A percentile compares a stretch with the other conserved stretches of the same genome.
These are phyloP conservation scores for Botrytis squamosa DNA, from an alignment of 2,329 filamentous ascomycete genomes.

Conservation along the genomic window DNA sequence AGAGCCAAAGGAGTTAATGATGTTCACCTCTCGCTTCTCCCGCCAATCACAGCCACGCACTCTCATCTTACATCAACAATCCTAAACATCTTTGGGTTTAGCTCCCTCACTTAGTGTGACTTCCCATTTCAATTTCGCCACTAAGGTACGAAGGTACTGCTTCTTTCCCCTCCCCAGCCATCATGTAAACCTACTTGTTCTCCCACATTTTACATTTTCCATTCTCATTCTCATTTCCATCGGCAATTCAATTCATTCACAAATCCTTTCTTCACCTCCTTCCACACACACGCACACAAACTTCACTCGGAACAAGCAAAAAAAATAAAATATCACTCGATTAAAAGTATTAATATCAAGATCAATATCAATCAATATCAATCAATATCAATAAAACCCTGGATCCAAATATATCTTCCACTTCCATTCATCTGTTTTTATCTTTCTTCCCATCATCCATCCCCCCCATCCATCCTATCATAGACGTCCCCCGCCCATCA, in stretches of 20 bases:
- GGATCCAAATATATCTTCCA: neutral
- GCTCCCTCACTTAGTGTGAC: neutral
- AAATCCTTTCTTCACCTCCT: neutral
- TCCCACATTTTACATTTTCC: conserved; percentile 12
- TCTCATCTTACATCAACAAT: neutral
- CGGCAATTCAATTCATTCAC: conserved; percentile 4
- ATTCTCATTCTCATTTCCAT: conserved; percentile 2
- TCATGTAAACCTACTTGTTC: conserved; percentile 16
- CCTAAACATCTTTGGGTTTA: neutral
- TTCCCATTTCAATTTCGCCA: conserved; percentile 11
- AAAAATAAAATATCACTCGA: neutral
- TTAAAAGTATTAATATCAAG: neutral
- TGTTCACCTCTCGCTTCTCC: neutral
- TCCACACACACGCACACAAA: neutral
- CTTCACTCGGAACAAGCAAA: neutral
- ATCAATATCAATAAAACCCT: neutral
- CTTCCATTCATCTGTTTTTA: neutral
- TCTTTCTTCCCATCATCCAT: neutral
- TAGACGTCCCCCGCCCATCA: neutral
- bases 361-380: neutral
- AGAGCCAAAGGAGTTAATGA: neutral
- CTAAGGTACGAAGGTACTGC: neutral
- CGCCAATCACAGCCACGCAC: neutral
- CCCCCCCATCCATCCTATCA: conserved; percentile 1
- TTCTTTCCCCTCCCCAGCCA: conserved; percentile 7